phyloP scores from a whole-genome alignment of 148 eudicot genomes.

The Selenicereus undatus region DNA sequence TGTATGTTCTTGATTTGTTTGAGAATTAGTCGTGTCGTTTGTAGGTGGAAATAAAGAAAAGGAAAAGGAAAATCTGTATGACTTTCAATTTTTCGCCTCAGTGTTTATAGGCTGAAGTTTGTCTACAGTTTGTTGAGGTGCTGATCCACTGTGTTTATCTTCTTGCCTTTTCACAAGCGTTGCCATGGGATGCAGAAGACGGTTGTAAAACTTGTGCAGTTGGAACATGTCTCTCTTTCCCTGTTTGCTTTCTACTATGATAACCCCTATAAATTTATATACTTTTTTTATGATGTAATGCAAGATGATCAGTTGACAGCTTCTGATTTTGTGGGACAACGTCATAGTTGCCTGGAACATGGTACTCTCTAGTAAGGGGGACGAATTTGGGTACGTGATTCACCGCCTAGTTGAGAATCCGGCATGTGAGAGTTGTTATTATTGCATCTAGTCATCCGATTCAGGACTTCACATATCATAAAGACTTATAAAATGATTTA shows the following conservation, averaged over 20 bases:
- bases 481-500: too few species aligned
- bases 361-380: too few species aligned
- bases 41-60: too few species aligned
- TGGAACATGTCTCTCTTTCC: not conserved
- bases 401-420: too few species aligned
- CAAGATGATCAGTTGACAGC: not conserved
- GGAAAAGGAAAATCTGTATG: not conserved
- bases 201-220: not conserved
- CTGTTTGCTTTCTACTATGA: not conserved
- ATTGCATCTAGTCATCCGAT: too few species aligned
- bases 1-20: not conserved
- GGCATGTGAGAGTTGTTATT: too few species aligned
- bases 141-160: not conserved
- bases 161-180: not conserved
- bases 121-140: not conserved
- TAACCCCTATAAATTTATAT: not conserved
- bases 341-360: too few species aligned
- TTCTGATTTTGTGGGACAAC: slow-evolving; percentile 4
- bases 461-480: too few species aligned
- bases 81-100: not conserved
- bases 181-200: not conserved
- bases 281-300: not conserved
- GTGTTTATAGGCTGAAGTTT: not conserved
- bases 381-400: too few species aligned
- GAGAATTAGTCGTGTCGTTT: not conserved